Conservation (phyloP, 768 basidiomycete species). For the Daedaleopsis sinensis region DNA sequence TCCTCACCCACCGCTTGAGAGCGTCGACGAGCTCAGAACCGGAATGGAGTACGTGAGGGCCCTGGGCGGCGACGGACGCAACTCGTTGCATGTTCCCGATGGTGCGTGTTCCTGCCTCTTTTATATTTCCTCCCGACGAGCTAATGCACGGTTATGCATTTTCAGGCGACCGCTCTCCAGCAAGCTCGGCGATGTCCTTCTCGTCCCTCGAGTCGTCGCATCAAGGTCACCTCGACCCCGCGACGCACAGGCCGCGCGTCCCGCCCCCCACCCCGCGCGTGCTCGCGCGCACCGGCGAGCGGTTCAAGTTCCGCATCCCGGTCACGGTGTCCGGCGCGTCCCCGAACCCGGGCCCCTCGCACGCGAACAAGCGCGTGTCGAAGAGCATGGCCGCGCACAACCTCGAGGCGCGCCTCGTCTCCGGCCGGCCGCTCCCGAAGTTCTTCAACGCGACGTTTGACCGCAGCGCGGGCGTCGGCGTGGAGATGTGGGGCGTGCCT, state of each 20-base stretch:
- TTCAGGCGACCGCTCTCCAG: conserved; percentile 32
- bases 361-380: conserved; percentile 1
- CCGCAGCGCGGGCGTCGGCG: conserved; percentile 29
- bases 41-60: conserved; percentile 74
- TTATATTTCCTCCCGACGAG: too few relatives aligned
- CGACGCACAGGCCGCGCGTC: conserved; percentile 26
- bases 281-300: conserved; percentile 58
- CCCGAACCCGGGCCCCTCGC: neutral
- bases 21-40: conserved; percentile 67
- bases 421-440: conserved; percentile 54
- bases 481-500: conserved; percentile 63
- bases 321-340: conserved; percentile 27
- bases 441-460: conserved; percentile 59
- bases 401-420: conserved; percentile 51
- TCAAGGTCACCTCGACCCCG: conserved; percentile 39
- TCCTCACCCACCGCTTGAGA: conserved; percentile 37
- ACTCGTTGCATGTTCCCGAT: conserved; percentile 11
- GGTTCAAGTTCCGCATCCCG: conserved; percentile 59
- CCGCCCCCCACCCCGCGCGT: conserved; percentile 36
- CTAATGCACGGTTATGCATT: neutral
- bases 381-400: conserved; percentile 28
- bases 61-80: conserved; percentile 55
- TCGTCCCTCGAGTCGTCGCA: conserved; percentile 66
- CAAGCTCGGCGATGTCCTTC: conserved; percentile 56
- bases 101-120: conserved; percentile 30